Evolutionary conservation across 441 rosid genomes (phyloP).

Genomic region (Erysimum pusillum): DNA sequence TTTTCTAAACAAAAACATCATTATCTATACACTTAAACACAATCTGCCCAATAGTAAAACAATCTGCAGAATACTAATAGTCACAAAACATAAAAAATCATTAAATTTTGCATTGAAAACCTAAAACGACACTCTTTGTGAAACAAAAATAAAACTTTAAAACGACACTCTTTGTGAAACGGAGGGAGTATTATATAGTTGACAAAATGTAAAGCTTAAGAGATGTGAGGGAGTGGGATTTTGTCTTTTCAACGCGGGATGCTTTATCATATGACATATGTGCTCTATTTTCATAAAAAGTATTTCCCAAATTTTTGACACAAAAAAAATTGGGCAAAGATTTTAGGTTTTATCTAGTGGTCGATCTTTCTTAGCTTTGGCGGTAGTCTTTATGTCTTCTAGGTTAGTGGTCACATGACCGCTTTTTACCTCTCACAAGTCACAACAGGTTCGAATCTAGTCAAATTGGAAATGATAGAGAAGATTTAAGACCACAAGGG

Average conservation of each 20-base stretch:
- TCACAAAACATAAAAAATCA: too few relatives aligned
- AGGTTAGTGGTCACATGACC: constrained; percentile 7
- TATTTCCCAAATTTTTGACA: background rate
- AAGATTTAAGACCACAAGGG: background rate
- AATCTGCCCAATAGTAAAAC: too few relatives aligned
- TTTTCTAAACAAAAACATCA: too few relatives aligned
- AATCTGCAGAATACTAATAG: too few relatives aligned
- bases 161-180: too few relatives aligned
- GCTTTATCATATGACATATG: constrained; percentile 33
- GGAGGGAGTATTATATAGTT: constrained; percentile 38
- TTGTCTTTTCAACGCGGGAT: constrained; percentile 43
- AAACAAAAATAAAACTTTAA: too few relatives aligned
- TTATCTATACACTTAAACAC: too few relatives aligned
- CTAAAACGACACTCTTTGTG: too few relatives aligned
- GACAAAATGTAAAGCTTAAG: constrained; percentile 47
- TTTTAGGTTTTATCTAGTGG: background rate
- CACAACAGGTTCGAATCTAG: background rate
- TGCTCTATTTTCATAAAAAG: constrained; percentile 12
- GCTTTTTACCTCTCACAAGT: background rate
- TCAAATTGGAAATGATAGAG: background rate
- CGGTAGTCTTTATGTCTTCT: background rate
- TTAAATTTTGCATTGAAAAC: too few relatives aligned
- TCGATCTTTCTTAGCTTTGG: background rate
- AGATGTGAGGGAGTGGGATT: constrained; percentile 41
- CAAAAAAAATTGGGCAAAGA: background rate